phyloP scores from a whole-genome alignment of 495 filamentous ascomycete species.

The Penicillium taxi region DNA sequence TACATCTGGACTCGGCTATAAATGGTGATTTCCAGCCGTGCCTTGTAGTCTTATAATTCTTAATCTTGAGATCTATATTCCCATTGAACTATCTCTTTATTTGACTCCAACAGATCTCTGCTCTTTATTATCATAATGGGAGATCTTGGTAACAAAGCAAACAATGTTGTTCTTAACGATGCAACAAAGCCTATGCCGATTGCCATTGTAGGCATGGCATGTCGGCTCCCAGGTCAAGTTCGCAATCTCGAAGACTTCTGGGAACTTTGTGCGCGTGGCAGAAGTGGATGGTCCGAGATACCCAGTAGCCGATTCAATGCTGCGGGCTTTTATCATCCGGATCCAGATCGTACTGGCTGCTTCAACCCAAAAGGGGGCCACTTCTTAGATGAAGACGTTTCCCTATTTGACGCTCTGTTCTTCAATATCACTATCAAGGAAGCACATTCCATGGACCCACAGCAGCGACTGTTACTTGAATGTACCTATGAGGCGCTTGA shows the following conservation, averaged over 20 bases:
- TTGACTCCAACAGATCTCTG: no score
- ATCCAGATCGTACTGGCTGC: not conserved
- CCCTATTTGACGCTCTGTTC: conserved; percentile 5
- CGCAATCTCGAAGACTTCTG: not conserved
- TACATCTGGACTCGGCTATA: no score
- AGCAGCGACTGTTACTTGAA: conserved; percentile 1
- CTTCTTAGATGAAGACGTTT: not conserved
- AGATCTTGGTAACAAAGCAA: no score
- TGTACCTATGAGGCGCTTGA: conserved; percentile 1
- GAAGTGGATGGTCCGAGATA: not conserved
- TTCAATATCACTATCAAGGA: conserved; percentile 1
- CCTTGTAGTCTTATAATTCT: no score
- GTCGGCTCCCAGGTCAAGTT: not conserved
- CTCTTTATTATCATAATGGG: no score
- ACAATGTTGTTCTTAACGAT: no score
- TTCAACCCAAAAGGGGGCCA: not conserved
- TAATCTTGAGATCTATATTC: no score
- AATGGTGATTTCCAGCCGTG: no score
- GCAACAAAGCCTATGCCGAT: no score
- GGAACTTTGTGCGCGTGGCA: not conserved
- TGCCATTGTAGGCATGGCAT: not conserved
- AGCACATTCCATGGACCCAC: conserved; percentile 1
- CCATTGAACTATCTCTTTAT: no score
- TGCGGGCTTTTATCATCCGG: not conserved
- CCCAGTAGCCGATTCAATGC: not conserved